A percentile compares a stretch with the other conserved stretches of the same genome.
Evolutionary conservation across 1,284 basidiomycete species (phyloP).

Genomic region (Tremellales sp.): DNA sequence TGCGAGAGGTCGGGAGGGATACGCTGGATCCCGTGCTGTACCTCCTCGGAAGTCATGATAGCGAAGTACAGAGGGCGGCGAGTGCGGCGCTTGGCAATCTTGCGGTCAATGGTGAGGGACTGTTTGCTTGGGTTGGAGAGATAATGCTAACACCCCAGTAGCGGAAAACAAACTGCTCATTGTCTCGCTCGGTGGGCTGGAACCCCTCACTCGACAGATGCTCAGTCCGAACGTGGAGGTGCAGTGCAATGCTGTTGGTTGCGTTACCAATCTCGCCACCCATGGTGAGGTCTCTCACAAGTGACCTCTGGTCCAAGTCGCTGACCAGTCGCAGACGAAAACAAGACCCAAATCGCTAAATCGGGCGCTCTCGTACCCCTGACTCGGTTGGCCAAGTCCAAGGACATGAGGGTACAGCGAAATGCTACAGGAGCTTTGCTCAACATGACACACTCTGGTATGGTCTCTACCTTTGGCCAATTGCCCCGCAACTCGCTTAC

Average conservation of each 20-base stretch:
- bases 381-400: slow-evolving; percentile 91
- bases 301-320: slow-evolving; percentile 6
- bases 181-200: slow-evolving; percentile 94
- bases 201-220: slow-evolving; percentile 98
- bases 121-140: background rate
- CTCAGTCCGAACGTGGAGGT: slow-evolving; percentile 98
- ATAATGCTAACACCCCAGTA: slow-evolving; percentile 44
- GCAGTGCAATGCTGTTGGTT: slow-evolving; percentile 99
- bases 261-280: slow-evolving; percentile 97
- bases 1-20: slow-evolving; percentile 91
- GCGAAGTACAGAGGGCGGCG: slow-evolving; percentile 96
- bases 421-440: slow-evolving; percentile 97
- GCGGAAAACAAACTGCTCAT: slow-evolving; percentile 99
- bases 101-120: slow-evolving; percentile 86
- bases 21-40: slow-evolving; percentile 98
- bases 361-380: slow-evolving; percentile 96
- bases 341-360: slow-evolving; percentile 99
- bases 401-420: slow-evolving; percentile 98
- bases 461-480: slow-evolving; percentile 24
- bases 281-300: slow-evolving; percentile 64
- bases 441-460: slow-evolving; percentile 99
- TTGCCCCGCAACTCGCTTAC: background rate
- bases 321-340: slow-evolving; percentile 65
- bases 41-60: slow-evolving; percentile 94
- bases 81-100: slow-evolving; percentile 98